Conservation (phyloP, 306 rosid genomes). For the Argentina anserina region DNA sequence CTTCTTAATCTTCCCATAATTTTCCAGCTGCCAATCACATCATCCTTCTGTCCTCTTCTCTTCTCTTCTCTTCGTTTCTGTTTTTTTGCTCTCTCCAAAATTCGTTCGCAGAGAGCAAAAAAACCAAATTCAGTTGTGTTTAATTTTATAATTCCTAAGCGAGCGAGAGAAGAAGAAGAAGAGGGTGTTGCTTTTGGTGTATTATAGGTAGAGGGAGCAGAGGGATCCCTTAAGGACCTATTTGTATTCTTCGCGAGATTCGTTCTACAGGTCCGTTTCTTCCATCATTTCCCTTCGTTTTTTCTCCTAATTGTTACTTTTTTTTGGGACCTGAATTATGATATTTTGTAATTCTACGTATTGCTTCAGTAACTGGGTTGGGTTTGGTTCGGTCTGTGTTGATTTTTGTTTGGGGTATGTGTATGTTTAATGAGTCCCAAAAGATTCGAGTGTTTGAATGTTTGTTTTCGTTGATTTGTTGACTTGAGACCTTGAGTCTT, state of each 20-base stretch:
- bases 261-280: neutral
- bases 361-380: neutral
- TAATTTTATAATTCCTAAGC: neutral
- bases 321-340: neutral
- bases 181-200: slow-evolving; percentile 4
- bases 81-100: neutral
- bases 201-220: too few relatives aligned
- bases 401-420: neutral
- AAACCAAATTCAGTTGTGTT: neutral
- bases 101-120: neutral
- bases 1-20: neutral
- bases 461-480: neutral
- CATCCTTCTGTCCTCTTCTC: slow-evolving; percentile 14
- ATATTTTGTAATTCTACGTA: too few relatives aligned
- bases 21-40: slow-evolving; percentile 4
- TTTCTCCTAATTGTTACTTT: neutral
- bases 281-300: neutral
- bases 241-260: too few relatives aligned
- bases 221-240: too few relatives aligned
- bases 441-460: too few relatives aligned
- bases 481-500: neutral
- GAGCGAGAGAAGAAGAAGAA: neutral
- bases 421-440: neutral
- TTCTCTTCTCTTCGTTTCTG: neutral
- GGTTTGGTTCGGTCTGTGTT: neutral